These are phyloP conservation scores for Aspergillus terreus DNA, from an alignment of 2,329 filamentous ascomycete genomes.

Conservation along the genomic window DNA sequence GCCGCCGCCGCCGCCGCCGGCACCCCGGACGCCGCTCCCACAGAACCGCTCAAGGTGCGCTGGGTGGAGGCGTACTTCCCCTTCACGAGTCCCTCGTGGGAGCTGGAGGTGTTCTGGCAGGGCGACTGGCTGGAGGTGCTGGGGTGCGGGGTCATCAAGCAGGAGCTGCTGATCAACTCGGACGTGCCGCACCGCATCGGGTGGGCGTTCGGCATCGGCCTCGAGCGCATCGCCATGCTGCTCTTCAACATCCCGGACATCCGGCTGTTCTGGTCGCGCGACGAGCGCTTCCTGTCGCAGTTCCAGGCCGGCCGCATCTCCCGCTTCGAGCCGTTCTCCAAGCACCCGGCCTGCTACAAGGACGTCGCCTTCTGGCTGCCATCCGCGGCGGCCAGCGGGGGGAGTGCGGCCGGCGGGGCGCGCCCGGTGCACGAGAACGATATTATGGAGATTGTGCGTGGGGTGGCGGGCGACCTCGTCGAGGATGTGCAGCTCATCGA, in stretches of 20 bases:
- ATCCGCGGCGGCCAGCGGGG: conserved; percentile 35
- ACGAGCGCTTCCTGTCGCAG: conserved; percentile 80
- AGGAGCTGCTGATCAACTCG: conserved; percentile 74
- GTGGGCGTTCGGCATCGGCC: conserved; percentile 93
- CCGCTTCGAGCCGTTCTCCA: conserved; percentile 83
- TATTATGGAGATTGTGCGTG: conserved; percentile 90
- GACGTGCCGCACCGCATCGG: conserved; percentile 71
- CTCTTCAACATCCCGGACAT: conserved; percentile 96
- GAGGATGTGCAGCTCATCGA: conserved; percentile 86
- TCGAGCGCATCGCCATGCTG: conserved; percentile 96
- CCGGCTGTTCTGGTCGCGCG: conserved; percentile 88
- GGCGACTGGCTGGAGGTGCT: conserved; percentile 95
- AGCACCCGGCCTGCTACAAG: conserved; percentile 82
- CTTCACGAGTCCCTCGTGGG: conserved; percentile 93
- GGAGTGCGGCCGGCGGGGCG: conserved; percentile 36
- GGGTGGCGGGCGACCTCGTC: conserved; percentile 74
- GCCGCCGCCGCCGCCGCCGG: conserved; percentile 59
- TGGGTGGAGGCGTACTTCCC: conserved; percentile 99
- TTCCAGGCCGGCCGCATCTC: conserved; percentile 58
- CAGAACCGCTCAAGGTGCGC: conserved; percentile 76
- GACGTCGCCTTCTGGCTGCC: conserved; percentile 92
- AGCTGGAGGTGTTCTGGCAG: conserved; percentile 91
- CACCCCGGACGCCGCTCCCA: conserved; percentile 46
- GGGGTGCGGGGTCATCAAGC: conserved; percentile 86
- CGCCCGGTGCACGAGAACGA: conserved; percentile 84